Evolutionary conservation across 139 green algal species (phyloP), one percentile per base, ranked within the genome.

Genomic region (Ettlia oleoabundans): DNA sequence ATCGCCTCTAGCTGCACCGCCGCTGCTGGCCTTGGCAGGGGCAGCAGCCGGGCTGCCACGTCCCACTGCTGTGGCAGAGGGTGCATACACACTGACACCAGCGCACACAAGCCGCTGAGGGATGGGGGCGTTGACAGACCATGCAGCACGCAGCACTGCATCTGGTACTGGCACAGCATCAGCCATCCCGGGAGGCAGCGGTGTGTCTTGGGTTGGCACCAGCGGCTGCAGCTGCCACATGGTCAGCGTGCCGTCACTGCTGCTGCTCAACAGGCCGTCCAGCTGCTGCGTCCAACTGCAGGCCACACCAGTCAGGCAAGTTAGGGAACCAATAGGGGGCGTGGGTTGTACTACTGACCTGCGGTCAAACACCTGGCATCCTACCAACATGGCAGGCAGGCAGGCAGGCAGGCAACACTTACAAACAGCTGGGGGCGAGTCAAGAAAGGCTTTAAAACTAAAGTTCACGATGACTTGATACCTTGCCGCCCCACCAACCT

Each of bases 241-340:
- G 2, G 42, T 63, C 10, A 86, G 47, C 38, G 26, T 37, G 28
- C 73, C 70, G 13, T 55, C 61, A 22, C 32, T 52, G 69, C 55
- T 65, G 53, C 70, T 82, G 51, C 69, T 78, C 30, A 86, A 74
- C 30, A 87, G 37, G 21, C 82, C 82, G 61, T 87, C 82, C 42
- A 87, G 38, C 67, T 87, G 82, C 66, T 87, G 75, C 15, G 82
- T 87, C 82, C 82, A 87, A 40, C 62, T 78, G 71, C 67, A 38
- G 26, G 6, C 2, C 6, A n/a, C 30, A 42, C 6, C 62, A 41
- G 28, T 9, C 28, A 68, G 28, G 38, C 9, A 8, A 7, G n/a
- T n/a, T n/a, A n/a, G n/a, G n/a, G n/a, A n/a, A n/a, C n/a, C n/a
- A n/a, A n/a, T n/a, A n/a, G n/a, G n/a, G n/a, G n/a, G n/a, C n/a